Evolutionary conservation across 2,329 filamentous ascomycete genomes (phyloP).

Genomic region (Exophiala calicioides): DNA sequence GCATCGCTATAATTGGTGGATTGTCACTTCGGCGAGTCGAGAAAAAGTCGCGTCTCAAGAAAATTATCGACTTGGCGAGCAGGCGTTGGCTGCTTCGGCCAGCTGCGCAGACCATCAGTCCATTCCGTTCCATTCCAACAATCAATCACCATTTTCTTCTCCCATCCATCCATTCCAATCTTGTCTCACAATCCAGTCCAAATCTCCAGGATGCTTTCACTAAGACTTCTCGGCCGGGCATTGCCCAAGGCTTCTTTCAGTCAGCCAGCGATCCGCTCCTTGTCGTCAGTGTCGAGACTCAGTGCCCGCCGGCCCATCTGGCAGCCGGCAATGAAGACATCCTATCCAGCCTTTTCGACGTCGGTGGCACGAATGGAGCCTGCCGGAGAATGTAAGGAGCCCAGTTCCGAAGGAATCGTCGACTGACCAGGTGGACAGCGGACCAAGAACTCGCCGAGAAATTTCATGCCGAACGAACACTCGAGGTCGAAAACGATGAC

Average conservation of each 20-base stretch:
- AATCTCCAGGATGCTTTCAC: slow-evolving; percentile 63
- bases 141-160: too few relatives aligned
- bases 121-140: too few relatives aligned
- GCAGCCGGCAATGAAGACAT: slow-evolving; percentile 45
- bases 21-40: too few relatives aligned
- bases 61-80: too few relatives aligned
- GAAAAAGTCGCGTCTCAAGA: too few relatives aligned
- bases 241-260: slow-evolving; percentile 66
- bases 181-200: not conserved
- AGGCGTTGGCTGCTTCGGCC: too few relatives aligned
- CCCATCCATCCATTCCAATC: not conserved
- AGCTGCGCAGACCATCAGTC: too few relatives aligned
- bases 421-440: slow-evolving; percentile 41
- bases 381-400: slow-evolving; percentile 48
- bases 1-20: too few relatives aligned
- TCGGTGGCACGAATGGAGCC: slow-evolving; percentile 44
- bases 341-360: slow-evolving; percentile 51
- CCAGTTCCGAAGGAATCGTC: not conserved
- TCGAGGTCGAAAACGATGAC: slow-evolving; percentile 79
- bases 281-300: slow-evolving; percentile 52
- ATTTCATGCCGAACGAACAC: slow-evolving; percentile 77
- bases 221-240: slow-evolving; percentile 65
- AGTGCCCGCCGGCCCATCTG: slow-evolving; percentile 52
- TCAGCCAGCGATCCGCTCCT: slow-evolving; percentile 54
- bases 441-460: slow-evolving; percentile 84